These are phyloP conservation scores for Hericium erinaceus DNA, from an alignment of 768 basidiomycete species.

Conservation along the genomic window DNA sequence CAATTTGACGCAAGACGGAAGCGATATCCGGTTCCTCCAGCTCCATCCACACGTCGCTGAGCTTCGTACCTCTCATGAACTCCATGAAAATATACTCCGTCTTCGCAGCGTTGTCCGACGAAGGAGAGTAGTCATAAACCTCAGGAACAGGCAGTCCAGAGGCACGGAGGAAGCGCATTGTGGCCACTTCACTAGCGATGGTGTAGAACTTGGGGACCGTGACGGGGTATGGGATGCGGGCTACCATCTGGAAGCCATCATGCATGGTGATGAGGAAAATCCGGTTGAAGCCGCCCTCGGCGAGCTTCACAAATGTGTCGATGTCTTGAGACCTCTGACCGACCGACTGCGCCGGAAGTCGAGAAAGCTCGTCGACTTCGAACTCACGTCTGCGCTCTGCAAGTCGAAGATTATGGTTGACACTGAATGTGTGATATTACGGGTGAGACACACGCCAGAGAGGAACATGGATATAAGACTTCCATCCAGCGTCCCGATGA, in stretches of 20 bases:
- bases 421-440: slow-evolving; percentile 9
- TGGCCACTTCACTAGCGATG: slow-evolving; percentile 24
- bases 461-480: slow-evolving; percentile 10
- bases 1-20: slow-evolving; percentile 36
- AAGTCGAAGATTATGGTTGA: slow-evolving; percentile 30
- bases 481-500: slow-evolving; percentile 21
- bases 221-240: slow-evolving; percentile 20
- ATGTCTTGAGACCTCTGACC: slow-evolving; percentile 27
- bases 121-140: slow-evolving; percentile 15
- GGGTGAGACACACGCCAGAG: slow-evolving; percentile 8
- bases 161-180: slow-evolving; percentile 20
- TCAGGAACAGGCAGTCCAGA: slow-evolving; percentile 22
- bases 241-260: slow-evolving; percentile 18
- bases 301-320: slow-evolving; percentile 30
- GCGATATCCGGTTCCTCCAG: slow-evolving; percentile 6
- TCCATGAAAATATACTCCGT: slow-evolving; percentile 13
- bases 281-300: slow-evolving; percentile 30
- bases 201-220: slow-evolving; percentile 20
- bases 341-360: slow-evolving; percentile 37
- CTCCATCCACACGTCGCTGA: slow-evolving; percentile 6
- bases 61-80: slow-evolving; percentile 7
- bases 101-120: slow-evolving; percentile 6
- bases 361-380: slow-evolving; percentile 32
- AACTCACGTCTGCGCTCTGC: slow-evolving; percentile 35
- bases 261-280: slow-evolving; percentile 22